phyloP scores from a whole-genome alignment of 108 stramenopile species.

The Pseudonitzschia delicatissima region DNA sequence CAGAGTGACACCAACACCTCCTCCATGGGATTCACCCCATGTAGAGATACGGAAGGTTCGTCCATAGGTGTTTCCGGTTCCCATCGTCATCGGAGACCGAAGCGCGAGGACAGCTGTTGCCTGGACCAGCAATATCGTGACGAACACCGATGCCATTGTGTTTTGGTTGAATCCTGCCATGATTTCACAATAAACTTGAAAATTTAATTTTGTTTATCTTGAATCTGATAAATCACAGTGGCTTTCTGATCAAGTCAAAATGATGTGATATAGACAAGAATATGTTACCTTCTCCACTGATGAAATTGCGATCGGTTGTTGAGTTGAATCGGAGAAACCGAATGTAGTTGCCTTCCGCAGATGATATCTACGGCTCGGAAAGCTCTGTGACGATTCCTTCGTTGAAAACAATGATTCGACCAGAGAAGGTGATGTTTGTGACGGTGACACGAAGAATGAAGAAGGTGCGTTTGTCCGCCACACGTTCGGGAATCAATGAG shows the following conservation, averaged over 20 bases:
- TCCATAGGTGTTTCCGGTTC: conserved; percentile 95
- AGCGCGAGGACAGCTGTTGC: not conserved
- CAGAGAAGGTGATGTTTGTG: not conserved
- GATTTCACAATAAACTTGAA: no score
- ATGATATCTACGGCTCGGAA: conserved; percentile 4
- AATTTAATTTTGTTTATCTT: no score
- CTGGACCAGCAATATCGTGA: not conserved
- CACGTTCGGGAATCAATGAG: no score
- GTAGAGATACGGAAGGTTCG: conserved; percentile 95
- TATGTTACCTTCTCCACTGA: no score
- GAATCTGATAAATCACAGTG: no score
- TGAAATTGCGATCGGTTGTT: no score
- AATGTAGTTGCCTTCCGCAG: not conserved
- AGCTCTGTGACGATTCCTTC: not conserved
- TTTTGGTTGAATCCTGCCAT: not conserved
- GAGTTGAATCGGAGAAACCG: not conserved
- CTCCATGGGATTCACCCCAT: conserved; percentile 98
- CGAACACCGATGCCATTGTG: not conserved
- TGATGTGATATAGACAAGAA: no score
- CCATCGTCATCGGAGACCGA: conserved; percentile 63
- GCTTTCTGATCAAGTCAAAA: no score
- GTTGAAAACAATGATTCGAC: not conserved
- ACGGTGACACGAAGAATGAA: conserved; percentile 1
- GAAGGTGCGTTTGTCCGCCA: conserved; percentile 6
- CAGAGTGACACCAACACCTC: conserved; percentile 93